Evolutionary conservation across 768 basidiomycete species (phyloP), one percentile per base, ranked within the genome.

Genomic region (Podaxis pistillaris): DNA sequence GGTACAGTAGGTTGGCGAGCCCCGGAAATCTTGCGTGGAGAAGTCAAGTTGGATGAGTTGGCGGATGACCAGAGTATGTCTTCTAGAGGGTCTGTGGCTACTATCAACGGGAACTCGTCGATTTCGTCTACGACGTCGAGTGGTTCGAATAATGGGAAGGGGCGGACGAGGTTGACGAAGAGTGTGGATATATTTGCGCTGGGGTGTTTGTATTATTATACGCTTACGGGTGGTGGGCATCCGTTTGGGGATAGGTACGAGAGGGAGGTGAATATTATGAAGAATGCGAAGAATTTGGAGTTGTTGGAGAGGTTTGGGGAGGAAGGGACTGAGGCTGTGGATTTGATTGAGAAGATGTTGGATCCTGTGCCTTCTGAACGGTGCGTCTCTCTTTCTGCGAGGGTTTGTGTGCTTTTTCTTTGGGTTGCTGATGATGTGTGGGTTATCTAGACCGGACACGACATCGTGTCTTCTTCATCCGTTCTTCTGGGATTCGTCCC

Each of bases 1-100:
- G 97, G 97, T 13, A 96, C 96, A 0, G 90, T 96, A 19, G 97
- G 97, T 1, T 99, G 97, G 94, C 86, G 97, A 4, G 97, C 97
- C 0, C 97, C 97, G 0, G 97, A 99, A 76, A 95, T 98, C 65
- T 76, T 99, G 50, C 81, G 92, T 24, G 96, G 96, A 2, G 94
- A 97, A 59, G 96, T 99, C 61, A 93, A 92, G 72, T 80, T 98
- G 63, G 93, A 97, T 68, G 94, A 96, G 33, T 75, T 84, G 19
- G 76, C 77, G 4, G 87, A 87, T 62, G 88, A 90, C 57, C 78
- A 83, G 62, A 88, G 88, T 12, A 79, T 86, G 63, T 86, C 84
- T 52, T 91, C 88, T 0, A 79, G 83, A 38, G 90, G 86, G 13
- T 90, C 88, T 62, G 82, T 81, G 15, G 78, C 82, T 2, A 86